Evolutionary conservation across 2,329 filamentous ascomycete species (phyloP).

Genomic region (Talaromyces sp.): DNA sequence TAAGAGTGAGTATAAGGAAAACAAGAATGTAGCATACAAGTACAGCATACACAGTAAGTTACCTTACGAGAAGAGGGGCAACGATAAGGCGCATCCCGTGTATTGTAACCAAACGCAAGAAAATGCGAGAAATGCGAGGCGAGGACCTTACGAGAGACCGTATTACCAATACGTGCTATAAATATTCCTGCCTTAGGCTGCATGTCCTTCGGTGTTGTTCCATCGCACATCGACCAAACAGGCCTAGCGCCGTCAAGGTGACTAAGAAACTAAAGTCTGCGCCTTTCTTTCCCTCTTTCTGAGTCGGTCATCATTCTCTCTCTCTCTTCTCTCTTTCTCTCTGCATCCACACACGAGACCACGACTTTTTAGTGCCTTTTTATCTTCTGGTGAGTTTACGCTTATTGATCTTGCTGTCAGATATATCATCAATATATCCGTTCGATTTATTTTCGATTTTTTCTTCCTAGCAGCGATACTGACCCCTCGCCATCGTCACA

Average conservation of each 20-base stretch:
- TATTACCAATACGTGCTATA: conserved; percentile 4
- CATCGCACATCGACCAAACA: background rate
- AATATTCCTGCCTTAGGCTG: background rate
- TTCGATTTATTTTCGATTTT: background rate
- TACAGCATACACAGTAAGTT: background rate
- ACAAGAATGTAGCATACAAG: background rate
- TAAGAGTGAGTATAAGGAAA: background rate
- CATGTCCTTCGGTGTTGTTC: background rate
- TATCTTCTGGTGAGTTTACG: background rate
- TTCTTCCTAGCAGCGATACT: background rate
- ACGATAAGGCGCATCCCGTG: background rate
- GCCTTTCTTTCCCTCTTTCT: conserved; percentile 7
- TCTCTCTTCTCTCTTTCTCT: conserved; percentile 19
- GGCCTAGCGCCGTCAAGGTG: background rate
- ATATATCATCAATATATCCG: background rate
- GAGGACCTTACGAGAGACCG: background rate
- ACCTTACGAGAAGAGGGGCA: background rate
- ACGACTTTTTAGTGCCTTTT: background rate
- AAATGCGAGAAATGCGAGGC: background rate
- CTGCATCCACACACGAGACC: conserved; percentile 30
- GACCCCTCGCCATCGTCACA: conserved; percentile 4
- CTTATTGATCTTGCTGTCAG: background rate
- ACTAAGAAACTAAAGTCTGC: conserved; percentile 6
- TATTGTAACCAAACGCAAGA: background rate
- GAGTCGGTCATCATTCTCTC: conserved; percentile 26